Percentiles rank a stretch among this genome's conserved stretches.
Conservation (phyloP, 305 asterid genomes). For the Fraxinus latifolia region DNA sequence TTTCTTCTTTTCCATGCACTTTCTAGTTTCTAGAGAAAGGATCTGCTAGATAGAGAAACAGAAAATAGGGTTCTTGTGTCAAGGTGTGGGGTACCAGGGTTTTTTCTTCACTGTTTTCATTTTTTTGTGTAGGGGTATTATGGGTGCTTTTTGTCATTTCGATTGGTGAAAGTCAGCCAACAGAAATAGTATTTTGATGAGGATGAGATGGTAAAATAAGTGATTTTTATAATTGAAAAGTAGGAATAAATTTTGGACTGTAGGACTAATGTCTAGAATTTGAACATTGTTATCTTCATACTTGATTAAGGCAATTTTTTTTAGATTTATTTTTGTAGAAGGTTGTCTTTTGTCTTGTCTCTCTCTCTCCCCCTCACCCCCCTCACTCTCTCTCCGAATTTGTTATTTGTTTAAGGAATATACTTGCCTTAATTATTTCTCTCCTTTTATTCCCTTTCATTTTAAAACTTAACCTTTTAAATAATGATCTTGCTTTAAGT, state of each 20-base stretch:
- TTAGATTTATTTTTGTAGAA: background rate
- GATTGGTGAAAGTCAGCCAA: background rate
- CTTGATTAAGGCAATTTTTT: background rate
- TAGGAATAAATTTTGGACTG: no score
- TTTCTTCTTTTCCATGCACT: background rate
- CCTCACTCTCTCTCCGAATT: background rate
- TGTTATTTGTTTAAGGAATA: background rate
- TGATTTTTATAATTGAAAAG: no score
- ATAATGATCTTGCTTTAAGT: background rate
- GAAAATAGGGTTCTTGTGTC: background rate
- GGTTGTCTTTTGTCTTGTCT: background rate
- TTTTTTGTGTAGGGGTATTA: background rate
- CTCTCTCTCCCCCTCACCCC: no score
- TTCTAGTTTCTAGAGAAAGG: background rate
- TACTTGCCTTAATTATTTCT: background rate
- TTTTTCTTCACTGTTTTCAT: background rate
- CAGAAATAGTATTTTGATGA: background rate
- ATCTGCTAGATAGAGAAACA: background rate
- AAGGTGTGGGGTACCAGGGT: background rate
- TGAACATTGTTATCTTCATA: background rate
- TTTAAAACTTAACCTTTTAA: background rate
- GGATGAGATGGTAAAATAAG: no score
- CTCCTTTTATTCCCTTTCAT: background rate
- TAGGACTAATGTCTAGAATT: background rate
- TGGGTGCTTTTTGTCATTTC: background rate